Percentiles rank a stretch among this genome's conserved stretches.
Conservation (phyloP, 257 asterid genomes). For the Verbascum thapsus region DNA sequence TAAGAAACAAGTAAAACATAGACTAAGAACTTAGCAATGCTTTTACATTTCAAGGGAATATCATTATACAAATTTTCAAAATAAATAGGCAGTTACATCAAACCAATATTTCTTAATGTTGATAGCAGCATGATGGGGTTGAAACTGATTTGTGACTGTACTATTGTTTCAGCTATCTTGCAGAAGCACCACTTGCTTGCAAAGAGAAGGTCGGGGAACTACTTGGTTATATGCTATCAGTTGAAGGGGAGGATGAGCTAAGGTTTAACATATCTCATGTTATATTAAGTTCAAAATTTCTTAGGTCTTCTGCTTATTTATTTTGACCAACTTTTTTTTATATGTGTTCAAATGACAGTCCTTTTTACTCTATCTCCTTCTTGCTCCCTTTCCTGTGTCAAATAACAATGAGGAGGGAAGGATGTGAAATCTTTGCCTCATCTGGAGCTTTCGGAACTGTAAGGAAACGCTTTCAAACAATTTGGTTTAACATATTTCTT, state of each 20-base stretch:
- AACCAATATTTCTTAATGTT: conserved; percentile 9
- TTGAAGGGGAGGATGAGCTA: conserved; percentile 73
- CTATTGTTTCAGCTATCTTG: conserved; percentile 71
- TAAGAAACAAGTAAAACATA: conserved; percentile 8
- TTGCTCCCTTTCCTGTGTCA: conserved; percentile 94
- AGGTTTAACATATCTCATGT: conserved; percentile 44
- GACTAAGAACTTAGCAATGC: neutral
- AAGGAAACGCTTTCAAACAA: conserved; percentile 31
- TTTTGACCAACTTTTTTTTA: conserved; percentile 30
- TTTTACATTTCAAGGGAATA: conserved; percentile 14
- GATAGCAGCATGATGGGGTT: conserved; percentile 15
- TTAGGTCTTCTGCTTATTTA: conserved; percentile 13
- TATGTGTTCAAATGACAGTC: conserved; percentile 46
- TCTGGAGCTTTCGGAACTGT: conserved; percentile 66
- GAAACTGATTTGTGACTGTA: conserved; percentile 20
- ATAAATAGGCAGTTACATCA: conserved; percentile 8
- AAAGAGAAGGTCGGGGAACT: conserved; percentile 67
- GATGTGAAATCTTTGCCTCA: conserved; percentile 63
- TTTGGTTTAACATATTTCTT: conserved; percentile 15
- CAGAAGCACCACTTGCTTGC: conserved; percentile 85
- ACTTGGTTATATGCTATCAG: conserved; percentile 73
- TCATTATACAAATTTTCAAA: neutral
- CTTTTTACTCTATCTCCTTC: conserved; percentile 64
- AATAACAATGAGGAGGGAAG: conserved; percentile 67
- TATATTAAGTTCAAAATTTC: conserved; percentile 12